These are phyloP conservation scores for Gossypium stocksii DNA, from an alignment of 345 rosid species.

Conservation along the genomic window DNA sequence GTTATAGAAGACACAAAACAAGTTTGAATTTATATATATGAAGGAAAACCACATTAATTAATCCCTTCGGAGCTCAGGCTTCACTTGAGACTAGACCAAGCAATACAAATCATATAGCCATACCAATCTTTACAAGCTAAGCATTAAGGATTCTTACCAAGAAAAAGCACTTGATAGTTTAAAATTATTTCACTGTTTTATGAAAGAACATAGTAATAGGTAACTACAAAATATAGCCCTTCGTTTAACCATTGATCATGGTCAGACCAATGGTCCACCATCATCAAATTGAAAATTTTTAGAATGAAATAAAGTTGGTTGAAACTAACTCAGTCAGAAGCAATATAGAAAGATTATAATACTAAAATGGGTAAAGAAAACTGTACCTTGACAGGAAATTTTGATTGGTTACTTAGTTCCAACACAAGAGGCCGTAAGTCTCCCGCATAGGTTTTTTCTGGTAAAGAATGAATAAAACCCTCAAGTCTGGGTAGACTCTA, in stretches of 20 bases:
- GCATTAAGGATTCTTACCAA: background rate
- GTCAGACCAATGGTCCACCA: background rate
- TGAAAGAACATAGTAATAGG: background rate
- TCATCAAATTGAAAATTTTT: background rate
- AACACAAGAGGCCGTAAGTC: conserved; percentile 67
- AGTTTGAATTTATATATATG: conserved; percentile 11
- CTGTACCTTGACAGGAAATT: conserved; percentile 66
- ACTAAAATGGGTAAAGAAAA: conserved; percentile 10
- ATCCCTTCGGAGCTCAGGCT: background rate
- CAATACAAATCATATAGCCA: background rate
- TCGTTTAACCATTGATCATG: background rate
- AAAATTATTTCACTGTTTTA: background rate
- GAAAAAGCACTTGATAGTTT: background rate
- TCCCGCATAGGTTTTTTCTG: conserved; percentile 71
- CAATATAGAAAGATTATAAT: background rate
- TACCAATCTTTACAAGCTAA: background rate
- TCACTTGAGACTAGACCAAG: background rate
- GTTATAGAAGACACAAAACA: background rate
- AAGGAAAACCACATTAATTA: background rate
- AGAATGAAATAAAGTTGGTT: background rate
- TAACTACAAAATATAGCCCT: background rate
- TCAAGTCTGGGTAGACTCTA: conserved; percentile 90
- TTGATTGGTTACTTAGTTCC: conserved; percentile 71
- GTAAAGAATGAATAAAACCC: conserved; percentile 58
- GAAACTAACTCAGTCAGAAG: background rate